Evolutionary conservation across 257 asterid genomes (phyloP).

Genomic region (Paulownia fortunei): DNA sequence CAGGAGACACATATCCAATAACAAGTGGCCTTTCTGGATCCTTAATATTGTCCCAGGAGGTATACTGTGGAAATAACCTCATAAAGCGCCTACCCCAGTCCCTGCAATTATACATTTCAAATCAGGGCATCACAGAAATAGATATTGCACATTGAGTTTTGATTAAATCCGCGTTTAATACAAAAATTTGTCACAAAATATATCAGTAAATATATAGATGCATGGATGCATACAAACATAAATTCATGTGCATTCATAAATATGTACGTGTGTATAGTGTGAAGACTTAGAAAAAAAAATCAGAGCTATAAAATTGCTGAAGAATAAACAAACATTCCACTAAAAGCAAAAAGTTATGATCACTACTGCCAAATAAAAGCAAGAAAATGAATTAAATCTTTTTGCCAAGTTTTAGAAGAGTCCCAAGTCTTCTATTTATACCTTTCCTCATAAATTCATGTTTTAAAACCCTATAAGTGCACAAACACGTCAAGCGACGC

Average conservation of each 20-base stretch:
- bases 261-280: not conserved
- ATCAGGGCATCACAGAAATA: constrained; percentile 22
- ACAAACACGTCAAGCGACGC: no score
- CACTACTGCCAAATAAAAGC: not conserved
- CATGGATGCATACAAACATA: not conserved
- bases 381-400: not conserved
- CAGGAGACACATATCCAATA: constrained; percentile 98
- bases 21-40: constrained; percentile 86
- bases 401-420: no score
- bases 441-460: no score
- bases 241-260: not conserved
- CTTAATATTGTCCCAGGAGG: constrained; percentile 91
- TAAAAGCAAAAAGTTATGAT: constrained; percentile 9
- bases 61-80: constrained; percentile 80
- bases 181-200: not conserved
- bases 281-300: not conserved
- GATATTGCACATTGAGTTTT: not conserved
- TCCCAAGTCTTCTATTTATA: no score
- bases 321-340: constrained; percentile 12
- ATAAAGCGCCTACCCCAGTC: constrained; percentile 99
- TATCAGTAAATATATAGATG: not conserved
- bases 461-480: no score
- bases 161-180: constrained; percentile 3
- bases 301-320: not conserved
- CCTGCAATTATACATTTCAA: constrained; percentile 57